phyloP scores from a whole-genome alignment of 2,329 filamentous ascomycete species.

The Stemphylium beticola region DNA sequence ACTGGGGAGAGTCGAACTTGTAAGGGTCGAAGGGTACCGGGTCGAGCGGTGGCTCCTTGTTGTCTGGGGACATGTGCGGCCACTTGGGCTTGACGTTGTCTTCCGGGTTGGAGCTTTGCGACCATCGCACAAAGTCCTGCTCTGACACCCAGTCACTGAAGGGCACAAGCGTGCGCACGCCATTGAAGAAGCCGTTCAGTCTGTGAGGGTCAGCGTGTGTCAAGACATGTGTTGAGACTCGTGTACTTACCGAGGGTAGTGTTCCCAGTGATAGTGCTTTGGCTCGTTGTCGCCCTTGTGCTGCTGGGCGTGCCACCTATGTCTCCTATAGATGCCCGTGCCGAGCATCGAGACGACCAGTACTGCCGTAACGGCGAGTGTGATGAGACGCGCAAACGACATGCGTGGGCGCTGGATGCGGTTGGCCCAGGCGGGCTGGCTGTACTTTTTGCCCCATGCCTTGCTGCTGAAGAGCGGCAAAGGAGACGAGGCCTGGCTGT shows the following conservation, averaged over 20 bases:
- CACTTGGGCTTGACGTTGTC: constrained; percentile 48
- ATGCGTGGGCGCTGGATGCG: constrained; percentile 51
- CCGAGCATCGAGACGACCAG: constrained; percentile 51
- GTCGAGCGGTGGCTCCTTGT: constrained; percentile 48
- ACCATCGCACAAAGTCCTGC: constrained; percentile 52
- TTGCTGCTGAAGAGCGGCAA: constrained; percentile 49
- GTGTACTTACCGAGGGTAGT: constrained; percentile 50
- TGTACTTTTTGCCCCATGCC: constrained; percentile 43
- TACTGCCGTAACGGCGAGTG: constrained; percentile 50
- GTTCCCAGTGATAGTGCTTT: constrained; percentile 54
- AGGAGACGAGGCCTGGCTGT: constrained; percentile 50
- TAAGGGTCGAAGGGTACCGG: constrained; percentile 56
- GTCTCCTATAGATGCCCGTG: constrained; percentile 50
- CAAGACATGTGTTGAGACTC: background rate
- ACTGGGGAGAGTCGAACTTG: constrained; percentile 51
- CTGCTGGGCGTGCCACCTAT: constrained; percentile 42
- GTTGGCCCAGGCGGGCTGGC: constrained; percentile 47
- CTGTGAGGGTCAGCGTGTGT: constrained; percentile 35
- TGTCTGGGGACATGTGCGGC: constrained; percentile 42
- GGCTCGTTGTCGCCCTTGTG: constrained; percentile 42
- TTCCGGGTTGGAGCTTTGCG: constrained; percentile 46
- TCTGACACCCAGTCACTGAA: constrained; percentile 52
- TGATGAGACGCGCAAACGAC: constrained; percentile 51
- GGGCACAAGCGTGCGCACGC: constrained; percentile 55
- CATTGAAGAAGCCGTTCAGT: constrained; percentile 57